phyloP scores from a whole-genome alignment of 495 filamentous ascomycete genomes.

The Pseudomonodictys pantanalensis region DNA sequence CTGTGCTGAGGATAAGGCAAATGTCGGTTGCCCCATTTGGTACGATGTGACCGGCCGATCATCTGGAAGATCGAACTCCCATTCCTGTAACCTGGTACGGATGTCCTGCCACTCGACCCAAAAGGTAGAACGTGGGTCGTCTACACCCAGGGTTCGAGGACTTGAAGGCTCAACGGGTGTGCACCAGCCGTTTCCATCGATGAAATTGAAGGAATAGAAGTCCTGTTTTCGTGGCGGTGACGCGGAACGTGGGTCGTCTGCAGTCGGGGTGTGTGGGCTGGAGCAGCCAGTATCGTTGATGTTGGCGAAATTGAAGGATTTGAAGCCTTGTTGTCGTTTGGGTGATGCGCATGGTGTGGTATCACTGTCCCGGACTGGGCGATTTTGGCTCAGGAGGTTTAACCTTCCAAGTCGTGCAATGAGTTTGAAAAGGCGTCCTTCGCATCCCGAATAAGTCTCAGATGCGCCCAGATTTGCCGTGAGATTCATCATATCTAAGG shows the following conservation, averaged over 20 bases:
- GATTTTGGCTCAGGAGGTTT: constrained; percentile 79
- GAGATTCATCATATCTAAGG: constrained; percentile 63
- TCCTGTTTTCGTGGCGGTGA: too few relatives aligned
- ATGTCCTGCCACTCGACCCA: constrained; percentile 85
- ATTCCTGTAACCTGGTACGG: constrained; percentile 71
- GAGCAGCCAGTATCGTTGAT: constrained; percentile 65
- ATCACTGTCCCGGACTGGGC: constrained; percentile 40
- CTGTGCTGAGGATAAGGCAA: constrained; percentile 44
- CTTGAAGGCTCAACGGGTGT: constrained; percentile 30
- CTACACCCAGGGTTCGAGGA: constrained; percentile 48
- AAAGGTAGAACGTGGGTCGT: constrained; percentile 62
- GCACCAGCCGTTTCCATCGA: too few relatives aligned
- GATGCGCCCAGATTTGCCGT: constrained; percentile 71
- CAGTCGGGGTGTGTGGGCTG: background rate
- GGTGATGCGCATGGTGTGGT: constrained; percentile 37
- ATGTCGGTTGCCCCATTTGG: constrained; percentile 39
- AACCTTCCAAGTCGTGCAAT: constrained; percentile 61
- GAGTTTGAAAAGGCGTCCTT: constrained; percentile 50
- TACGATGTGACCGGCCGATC: constrained; percentile 35
- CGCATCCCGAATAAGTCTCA: constrained; percentile 86
- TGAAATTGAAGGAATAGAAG: too few relatives aligned
- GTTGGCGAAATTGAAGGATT: constrained; percentile 54
- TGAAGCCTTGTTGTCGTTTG: constrained; percentile 45
- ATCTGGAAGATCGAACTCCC: constrained; percentile 64
- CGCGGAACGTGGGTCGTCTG: too few relatives aligned